phyloP scores from a whole-genome alignment of 2,329 filamentous ascomycete genomes.

The Cordyceps pruinosa region DNA sequence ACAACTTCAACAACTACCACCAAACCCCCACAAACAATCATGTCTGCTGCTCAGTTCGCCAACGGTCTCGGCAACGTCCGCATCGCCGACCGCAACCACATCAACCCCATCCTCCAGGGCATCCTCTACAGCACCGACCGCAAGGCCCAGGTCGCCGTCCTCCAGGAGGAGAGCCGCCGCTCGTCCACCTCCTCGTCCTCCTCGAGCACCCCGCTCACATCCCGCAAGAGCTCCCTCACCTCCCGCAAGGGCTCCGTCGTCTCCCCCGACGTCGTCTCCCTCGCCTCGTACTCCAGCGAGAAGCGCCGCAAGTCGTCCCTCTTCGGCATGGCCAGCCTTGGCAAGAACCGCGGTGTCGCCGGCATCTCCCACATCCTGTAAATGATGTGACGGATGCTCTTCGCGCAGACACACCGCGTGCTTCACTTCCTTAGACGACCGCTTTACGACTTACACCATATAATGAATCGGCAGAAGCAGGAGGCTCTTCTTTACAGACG shows the following conservation, averaged over 20 bases:
- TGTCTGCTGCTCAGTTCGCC: slow-evolving; percentile 8
- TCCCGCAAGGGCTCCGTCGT: neutral
- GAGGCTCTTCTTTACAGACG: neutral
- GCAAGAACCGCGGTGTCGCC: neutral
- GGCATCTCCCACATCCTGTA: neutral
- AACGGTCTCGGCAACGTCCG: slow-evolving; percentile 7
- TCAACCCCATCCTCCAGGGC: slow-evolving; percentile 16
- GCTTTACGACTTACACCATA: slow-evolving; percentile 1
- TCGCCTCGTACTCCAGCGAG: neutral
- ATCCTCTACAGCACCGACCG: slow-evolving; percentile 15
- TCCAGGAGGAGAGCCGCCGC: slow-evolving; percentile 8
- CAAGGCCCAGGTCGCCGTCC: slow-evolving; percentile 11
- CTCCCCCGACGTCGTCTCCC: neutral
- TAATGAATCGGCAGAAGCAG: slow-evolving; percentile 9
- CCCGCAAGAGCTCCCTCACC: neutral
- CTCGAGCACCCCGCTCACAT: neutral
- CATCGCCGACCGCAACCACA: slow-evolving; percentile 15
- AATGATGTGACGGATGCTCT: neutral
- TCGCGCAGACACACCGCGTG: neutral
- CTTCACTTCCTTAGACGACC: neutral
- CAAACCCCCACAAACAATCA: neutral
- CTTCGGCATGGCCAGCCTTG: slow-evolving; percentile 1
- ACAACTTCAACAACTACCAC: neutral
- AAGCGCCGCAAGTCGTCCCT: slow-evolving; percentile 6
- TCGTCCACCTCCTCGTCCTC: neutral